Evolutionary conservation across 768 basidiomycete genomes (phyloP), one percentile per base, ranked within the genome.

Genomic region (Scleroderma citrinum): DNA sequence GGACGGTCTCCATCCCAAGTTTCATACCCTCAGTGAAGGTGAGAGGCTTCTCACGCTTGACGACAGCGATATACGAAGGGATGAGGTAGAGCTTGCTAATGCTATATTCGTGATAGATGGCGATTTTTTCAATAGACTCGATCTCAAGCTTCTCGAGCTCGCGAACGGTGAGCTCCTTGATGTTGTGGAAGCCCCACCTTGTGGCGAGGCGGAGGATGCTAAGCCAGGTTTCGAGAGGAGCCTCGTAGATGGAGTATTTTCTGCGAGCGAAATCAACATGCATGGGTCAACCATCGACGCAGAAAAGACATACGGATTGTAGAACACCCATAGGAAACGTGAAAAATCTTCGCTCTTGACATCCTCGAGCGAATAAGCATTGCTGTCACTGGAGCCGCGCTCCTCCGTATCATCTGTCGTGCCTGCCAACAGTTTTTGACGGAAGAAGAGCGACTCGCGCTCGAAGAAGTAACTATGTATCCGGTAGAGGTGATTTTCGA

Each of bases 381-480:
- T 69, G 0, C 55, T 49, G 38, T 78, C 77, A 0, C 57, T 60
- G 1, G 69, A 66, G 2, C 78, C 79, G 1, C 49, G 60, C 0
- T 53, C 57, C 8, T 65, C 51, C 6, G 68, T 69, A 19, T 70
- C 60, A 7, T 63, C 56, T 4, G 63, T 57, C 7, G 72, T 64
- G 16, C 48, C 41, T 5, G 57, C 51, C 34, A 78, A 48, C 44
- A 70, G 40, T 21, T 41, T 65, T 0, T 62, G 59, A 10, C 60
- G 61, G 59, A 84, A 83, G 26, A 66, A 71, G 0, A 62, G 44
- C 0, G 82, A 84, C 45, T 87, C 82, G 0, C 83, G 68, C n/a
- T 72, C 71, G 34, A 87, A 82, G 43, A 85, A 83, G 38, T 76
- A 80, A 1, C 76, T 71, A 50, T 85, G 83, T 0, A 87, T 71